Evolutionary conservation across 805 yeast genomes (phyloP).

Genomic region (Saccharomyces mikatae): DNA sequence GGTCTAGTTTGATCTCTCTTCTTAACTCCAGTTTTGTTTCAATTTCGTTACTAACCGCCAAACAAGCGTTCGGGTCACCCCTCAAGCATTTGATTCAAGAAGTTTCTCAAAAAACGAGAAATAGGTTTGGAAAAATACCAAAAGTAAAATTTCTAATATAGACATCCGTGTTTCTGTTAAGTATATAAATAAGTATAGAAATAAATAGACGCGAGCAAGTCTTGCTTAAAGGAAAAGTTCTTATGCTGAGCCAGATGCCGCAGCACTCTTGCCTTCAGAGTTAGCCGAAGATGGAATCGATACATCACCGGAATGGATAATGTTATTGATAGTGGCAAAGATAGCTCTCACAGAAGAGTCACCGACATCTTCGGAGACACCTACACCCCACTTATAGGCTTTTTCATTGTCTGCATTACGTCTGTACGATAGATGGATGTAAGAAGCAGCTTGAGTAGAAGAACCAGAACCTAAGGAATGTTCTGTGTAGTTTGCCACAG

Average conservation of each 20-base stretch:
- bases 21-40: neutral
- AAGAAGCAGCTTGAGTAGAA: slow-evolving; percentile 66
- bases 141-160: neutral
- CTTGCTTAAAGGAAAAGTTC: neutral
- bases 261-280: neutral
- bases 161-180: neutral
- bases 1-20: neutral
- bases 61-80: neutral
- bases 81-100: neutral
- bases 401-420: slow-evolving; percentile 36
- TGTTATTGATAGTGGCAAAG: slow-evolving; percentile 48
- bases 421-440: slow-evolving; percentile 49
- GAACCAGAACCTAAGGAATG: slow-evolving; percentile 70
- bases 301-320: slow-evolving; percentile 21
- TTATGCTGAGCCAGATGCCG: slow-evolving; percentile 14
- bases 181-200: slow-evolving; percentile 1
- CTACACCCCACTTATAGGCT: slow-evolving; percentile 75
- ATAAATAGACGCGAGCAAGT: neutral
- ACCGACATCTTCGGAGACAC: slow-evolving; percentile 82
- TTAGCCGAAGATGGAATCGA: slow-evolving; percentile 10
- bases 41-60: neutral
- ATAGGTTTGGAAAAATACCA: neutral
- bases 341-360: slow-evolving; percentile 70
- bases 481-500: slow-evolving; percentile 60
- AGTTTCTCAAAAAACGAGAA: neutral